A percentile compares a stretch with the other conserved stretches of the same genome.
These are phyloP conservation scores for Aspergillus sclerotiicarbonarius DNA, from an alignment of 495 filamentous ascomycete genomes.

Conservation along the genomic window DNA sequence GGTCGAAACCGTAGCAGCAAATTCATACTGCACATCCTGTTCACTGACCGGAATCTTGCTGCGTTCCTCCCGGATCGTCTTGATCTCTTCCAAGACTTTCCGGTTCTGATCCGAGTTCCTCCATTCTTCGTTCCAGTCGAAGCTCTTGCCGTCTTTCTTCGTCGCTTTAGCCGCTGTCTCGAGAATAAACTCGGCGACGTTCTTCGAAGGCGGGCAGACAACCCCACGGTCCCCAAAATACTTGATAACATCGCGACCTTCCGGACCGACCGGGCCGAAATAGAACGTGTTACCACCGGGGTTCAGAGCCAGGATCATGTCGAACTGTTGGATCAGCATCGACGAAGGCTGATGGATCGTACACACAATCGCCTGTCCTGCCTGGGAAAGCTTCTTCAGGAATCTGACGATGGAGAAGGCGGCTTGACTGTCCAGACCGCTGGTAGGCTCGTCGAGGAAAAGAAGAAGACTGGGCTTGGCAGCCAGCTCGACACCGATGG, in stretches of 20 bases:
- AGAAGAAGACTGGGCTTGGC: slow-evolving; percentile 79
- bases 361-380: slow-evolving; percentile 74
- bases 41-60: slow-evolving; percentile 45
- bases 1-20: slow-evolving; percentile 58
- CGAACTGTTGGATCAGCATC: slow-evolving; percentile 71
- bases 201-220: slow-evolving; percentile 61
- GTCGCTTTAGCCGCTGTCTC: slow-evolving; percentile 69
- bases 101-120: slow-evolving; percentile 55
- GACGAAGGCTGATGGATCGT: slow-evolving; percentile 80
- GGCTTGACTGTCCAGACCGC: slow-evolving; percentile 81
- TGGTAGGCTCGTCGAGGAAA: slow-evolving; percentile 81
- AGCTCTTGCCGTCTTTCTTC: slow-evolving; percentile 45
- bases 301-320: slow-evolving; percentile 70
- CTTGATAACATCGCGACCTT: slow-evolving; percentile 58
- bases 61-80: slow-evolving; percentile 54
- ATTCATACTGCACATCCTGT: slow-evolving; percentile 49
- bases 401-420: slow-evolving; percentile 82
- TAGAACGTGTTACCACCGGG: slow-evolving; percentile 72
- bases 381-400: slow-evolving; percentile 75
- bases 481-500: slow-evolving; percentile 89
- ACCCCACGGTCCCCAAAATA: slow-evolving; percentile 66
- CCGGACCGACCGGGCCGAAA: slow-evolving; percentile 67
- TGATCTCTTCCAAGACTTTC: slow-evolving; percentile 57
- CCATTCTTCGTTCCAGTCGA: slow-evolving; percentile 76
- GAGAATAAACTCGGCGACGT: slow-evolving; percentile 83